Base-by-base conservation (phyloP, 2,329 filamentous ascomycete species). In the Cadophora sp. region DNA sequence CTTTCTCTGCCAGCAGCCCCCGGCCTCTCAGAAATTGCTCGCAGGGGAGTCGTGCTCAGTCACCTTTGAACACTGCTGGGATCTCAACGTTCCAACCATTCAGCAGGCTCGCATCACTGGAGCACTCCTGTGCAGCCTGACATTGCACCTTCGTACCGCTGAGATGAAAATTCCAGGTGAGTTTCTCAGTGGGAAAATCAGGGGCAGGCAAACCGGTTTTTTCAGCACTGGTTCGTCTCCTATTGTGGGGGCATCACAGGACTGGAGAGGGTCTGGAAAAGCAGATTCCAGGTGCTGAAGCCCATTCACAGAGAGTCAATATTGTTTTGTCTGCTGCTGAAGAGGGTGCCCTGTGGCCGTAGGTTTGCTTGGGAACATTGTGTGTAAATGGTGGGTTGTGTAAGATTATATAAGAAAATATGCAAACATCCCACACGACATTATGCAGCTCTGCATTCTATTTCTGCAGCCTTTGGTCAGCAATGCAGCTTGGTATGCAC, bases 111-210 rank as follows among this genome's bases (percentile, higher is more conserved):
- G 55, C 29, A 56, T 34, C 29, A 12, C 53, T 56, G 53, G 27
- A 56, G 53, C 27, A 3, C 29, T 31, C 9, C 27, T 29, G 19
- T 56, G 27, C 27, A 19, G 53, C 53, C 27, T 34, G 14, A 6
- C 1, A 46, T 58, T 31, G 51, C 55, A 37, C 40, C 40, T 50
- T 67, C 65, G 61, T 67, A 60, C 60, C 65, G 65, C 61, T 67
- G 65, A 55, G 27, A 40, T 59, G 56, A 51, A 40, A 63, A 60
- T 67, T 67, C 65, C 60, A 63, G 65, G 46, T 67, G 59, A 51
- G 59, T 40, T 22, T 29, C 19, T 46, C 58, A 46, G 22, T 8
- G 34, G 46, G 56, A 9, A 16, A 61, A 61, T 68, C 66, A 68
- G 62, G 55, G 55, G 61, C 51, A 65, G 7, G 48, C n/a, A 43